phyloP scores from a whole-genome alignment of 805 yeast genomes.

The Saccharomycopsis javanensis region DNA sequence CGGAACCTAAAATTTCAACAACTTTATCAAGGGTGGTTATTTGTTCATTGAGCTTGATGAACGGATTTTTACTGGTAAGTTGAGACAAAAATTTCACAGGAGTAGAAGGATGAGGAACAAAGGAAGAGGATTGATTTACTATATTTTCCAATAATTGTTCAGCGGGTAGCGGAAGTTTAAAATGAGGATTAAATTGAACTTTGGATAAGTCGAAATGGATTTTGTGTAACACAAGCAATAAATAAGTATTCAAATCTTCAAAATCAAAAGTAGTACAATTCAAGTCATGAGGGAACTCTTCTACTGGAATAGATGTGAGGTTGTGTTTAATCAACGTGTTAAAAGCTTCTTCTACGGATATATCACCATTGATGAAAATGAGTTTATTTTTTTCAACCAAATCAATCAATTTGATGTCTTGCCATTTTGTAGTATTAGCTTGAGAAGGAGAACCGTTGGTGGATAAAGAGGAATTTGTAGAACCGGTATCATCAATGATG shows the following conservation, averaged over 20 bases:
- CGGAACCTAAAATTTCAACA: conserved; percentile 83
- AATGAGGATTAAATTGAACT: conserved; percentile 24
- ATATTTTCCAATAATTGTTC: conserved; percentile 36
- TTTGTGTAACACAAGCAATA: conserved; percentile 75
- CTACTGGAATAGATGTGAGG: conserved; percentile 82
- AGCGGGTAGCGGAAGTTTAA: conserved; percentile 23
- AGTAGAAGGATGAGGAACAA: conserved; percentile 30
- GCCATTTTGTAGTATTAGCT: conserved; percentile 45
- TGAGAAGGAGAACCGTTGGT: conserved; percentile 25
- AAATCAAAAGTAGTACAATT: conserved; percentile 84
- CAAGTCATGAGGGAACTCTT: conserved; percentile 42
- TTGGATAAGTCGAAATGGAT: conserved; percentile 29
- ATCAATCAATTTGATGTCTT: conserved; percentile 58
- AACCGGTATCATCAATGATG: neutral
- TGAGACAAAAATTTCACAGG: conserved; percentile 84
- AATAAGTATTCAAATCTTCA: conserved; percentile 79
- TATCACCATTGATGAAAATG: conserved; percentile 52
- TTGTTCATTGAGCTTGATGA: conserved; percentile 61
- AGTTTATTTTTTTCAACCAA: conserved; percentile 73
- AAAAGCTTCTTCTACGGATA: conserved; percentile 82
- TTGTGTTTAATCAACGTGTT: conserved; percentile 62
- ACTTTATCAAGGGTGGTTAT: conserved; percentile 59
- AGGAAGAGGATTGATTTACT: conserved; percentile 40
- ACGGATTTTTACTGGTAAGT: conserved; percentile 81
- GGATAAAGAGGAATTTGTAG: conserved; percentile 19